Base-by-base conservation (phyloP, 2,329 filamentous ascomycete genomes). In the Tolypocladium album region DNA sequence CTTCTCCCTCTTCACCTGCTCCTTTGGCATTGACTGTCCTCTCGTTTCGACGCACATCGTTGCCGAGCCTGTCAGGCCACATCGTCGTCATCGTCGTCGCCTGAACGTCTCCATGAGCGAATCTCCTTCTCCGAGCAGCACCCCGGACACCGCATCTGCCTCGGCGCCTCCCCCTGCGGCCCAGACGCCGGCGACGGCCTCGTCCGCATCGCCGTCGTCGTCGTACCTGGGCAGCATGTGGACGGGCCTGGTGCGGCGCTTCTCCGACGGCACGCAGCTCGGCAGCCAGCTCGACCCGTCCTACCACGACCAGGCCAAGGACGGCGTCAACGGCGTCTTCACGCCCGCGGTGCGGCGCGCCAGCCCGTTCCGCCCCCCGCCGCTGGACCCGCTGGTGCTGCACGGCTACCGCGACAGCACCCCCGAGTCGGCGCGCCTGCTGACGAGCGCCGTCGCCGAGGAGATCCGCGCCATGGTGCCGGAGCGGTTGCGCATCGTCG, bases 381-480 rank as follows among this genome's bases (percentile, higher is more conserved):
- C 92, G 0, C 83, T 97, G 57, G 92, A 93, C 60, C 90, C 93
- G 0, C 76, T 97, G 27, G 78, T 81, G 5, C 80, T 97, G 42
- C 75, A 78, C 27, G 89, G 89, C 43, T 90, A 87, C 73, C 78
- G 79, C 61, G 75, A 78, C 1, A 80, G 79, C 67, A 91, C 88
- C 4, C 76, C 79, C 22, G 67, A 75, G 22, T 80, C 79, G 42
- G 86, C 85, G 55, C 82, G 84, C 65, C 78, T 97, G 58, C 79
- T 99, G 60, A 88, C 82, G 22, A 78, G 79, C 57, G 82, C 86
- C 13, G 78, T 97, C 38, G 94, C 93, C 3, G 94, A 97, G 75
- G 94, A 97, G 77, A 96, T 97, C 60, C 83, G 94, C 56, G 83
- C 95, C 45, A 86, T 97, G 68, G 79, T 97, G 27, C 94, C 94